Conservation (phyloP, 116 monocot genomes). For the Dioscorea cayenensis region DNA sequence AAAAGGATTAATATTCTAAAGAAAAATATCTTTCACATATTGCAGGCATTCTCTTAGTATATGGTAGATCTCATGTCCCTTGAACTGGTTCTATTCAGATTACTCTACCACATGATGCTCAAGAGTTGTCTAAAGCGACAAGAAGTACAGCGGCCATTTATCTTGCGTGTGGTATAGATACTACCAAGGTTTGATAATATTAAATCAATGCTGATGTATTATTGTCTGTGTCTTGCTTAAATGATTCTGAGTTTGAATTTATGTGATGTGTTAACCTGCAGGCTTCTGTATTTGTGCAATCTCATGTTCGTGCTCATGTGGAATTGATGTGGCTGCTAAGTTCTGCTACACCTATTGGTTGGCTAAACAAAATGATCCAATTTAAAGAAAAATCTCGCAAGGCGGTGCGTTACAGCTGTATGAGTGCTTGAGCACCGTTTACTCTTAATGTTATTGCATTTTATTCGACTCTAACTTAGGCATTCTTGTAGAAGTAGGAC, state of each 20-base stretch:
- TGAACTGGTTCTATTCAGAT: slow-evolving; percentile 40
- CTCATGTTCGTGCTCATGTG: slow-evolving; percentile 89
- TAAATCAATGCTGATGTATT: neutral
- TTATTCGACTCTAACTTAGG: neutral
- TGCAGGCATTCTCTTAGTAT: neutral
- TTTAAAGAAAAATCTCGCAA: slow-evolving; percentile 97
- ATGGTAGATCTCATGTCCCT: slow-evolving; percentile 5
- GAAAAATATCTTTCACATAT: neutral
- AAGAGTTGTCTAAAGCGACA: slow-evolving; percentile 63
- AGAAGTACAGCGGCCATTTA: slow-evolving; percentile 91
- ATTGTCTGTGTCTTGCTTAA: neutral
- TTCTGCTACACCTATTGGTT: slow-evolving; percentile 83
- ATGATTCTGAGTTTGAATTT: neutral
- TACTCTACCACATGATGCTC: slow-evolving; percentile 74
- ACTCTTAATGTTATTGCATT: neutral
- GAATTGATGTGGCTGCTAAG: slow-evolving; percentile 97
- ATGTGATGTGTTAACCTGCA: slow-evolving; percentile 17
- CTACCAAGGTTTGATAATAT: slow-evolving; percentile 55
- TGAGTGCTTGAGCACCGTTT: slow-evolving; percentile 18
- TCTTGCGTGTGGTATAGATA: slow-evolving; percentile 93
- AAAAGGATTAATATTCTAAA: too few relatives aligned
- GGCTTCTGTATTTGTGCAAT: slow-evolving; percentile 95
- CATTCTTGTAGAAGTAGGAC: too few relatives aligned
- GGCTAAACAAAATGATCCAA: slow-evolving; percentile 97
- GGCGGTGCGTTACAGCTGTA: slow-evolving; percentile 76